Evolutionary conservation across 2,329 filamentous ascomycete genomes (phyloP).

Genomic region (Paecilomyces formosus): DNA sequence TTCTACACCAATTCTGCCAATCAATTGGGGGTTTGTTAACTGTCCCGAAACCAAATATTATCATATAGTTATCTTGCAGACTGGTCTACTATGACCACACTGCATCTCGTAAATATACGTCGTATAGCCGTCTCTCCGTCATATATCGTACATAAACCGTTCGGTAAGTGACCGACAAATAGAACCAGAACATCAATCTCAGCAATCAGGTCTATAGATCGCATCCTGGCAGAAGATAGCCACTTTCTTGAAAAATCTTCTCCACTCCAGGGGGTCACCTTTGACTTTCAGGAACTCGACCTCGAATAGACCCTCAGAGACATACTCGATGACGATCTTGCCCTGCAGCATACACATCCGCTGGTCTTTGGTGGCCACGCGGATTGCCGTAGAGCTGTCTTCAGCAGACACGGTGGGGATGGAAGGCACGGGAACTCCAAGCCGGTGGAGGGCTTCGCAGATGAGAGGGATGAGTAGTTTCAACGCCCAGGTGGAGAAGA

Average conservation of each 20-base stretch:
- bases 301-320: constrained; percentile 60
- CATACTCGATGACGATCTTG: constrained; percentile 36
- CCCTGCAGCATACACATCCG: constrained; percentile 36
- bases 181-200: neutral
- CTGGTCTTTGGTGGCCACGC: constrained; percentile 63
- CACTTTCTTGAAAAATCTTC: constrained; percentile 94
- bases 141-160: neutral
- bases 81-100: neutral
- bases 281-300: constrained; percentile 91
- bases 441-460: constrained; percentile 70
- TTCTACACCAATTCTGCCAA: neutral
- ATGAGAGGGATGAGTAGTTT: constrained; percentile 72
- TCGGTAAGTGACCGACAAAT: neutral
- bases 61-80: neutral
- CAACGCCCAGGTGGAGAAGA: constrained; percentile 76
- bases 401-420: constrained; percentile 37
- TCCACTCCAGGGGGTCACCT: constrained; percentile 94
- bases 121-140: neutral
- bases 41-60: neutral
- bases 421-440: constrained; percentile 67
- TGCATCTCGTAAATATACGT: neutral
- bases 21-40: neutral
- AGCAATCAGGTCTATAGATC: constrained; percentile 56
- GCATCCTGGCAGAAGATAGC: constrained; percentile 79
- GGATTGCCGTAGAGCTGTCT: constrained; percentile 55